phyloP scores from a whole-genome alignment of 2,329 filamentous ascomycete species.

The Pseudonectria foliicola region DNA sequence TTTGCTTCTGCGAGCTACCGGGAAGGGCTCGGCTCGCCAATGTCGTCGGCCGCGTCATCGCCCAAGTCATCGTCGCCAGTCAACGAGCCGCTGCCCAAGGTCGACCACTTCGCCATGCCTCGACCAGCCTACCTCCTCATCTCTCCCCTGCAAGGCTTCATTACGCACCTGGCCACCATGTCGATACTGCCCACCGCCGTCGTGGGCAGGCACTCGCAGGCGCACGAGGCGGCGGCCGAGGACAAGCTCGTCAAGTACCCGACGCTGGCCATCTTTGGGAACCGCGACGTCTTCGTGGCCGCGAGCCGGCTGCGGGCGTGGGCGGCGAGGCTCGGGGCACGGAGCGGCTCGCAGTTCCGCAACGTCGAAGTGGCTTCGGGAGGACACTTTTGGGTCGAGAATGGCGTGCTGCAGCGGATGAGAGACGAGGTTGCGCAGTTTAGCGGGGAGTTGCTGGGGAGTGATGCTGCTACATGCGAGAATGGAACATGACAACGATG shows the following conservation, averaged over 20 bases:
- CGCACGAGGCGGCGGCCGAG: conserved; percentile 32
- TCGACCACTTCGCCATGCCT: conserved; percentile 30
- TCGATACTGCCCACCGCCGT: conserved; percentile 37
- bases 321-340: conserved; percentile 45
- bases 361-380: conserved; percentile 43
- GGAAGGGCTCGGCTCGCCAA: neutral
- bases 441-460: conserved; percentile 13
- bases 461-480: too few species aligned
- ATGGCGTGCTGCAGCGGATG: conserved; percentile 34
- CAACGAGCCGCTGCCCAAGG: conserved; percentile 21
- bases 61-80: conserved; percentile 13
- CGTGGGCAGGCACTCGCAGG: conserved; percentile 15
- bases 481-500: too few species aligned
- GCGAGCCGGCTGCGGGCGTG: conserved; percentile 59
- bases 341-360: conserved; percentile 38
- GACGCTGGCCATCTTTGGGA: conserved; percentile 68
- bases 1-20: conserved; percentile 1
- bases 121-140: conserved; percentile 55
- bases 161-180: conserved; percentile 57
- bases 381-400: conserved; percentile 58
- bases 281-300: conserved; percentile 66
- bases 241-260: conserved; percentile 50
- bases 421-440: conserved; percentile 20
- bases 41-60: neutral
- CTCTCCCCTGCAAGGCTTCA: conserved; percentile 56